Percentiles rank a stretch among this genome's conserved stretches.
phyloP scores from a whole-genome alignment of 495 filamentous ascomycete genomes.

The Neurospora pannonica region DNA sequence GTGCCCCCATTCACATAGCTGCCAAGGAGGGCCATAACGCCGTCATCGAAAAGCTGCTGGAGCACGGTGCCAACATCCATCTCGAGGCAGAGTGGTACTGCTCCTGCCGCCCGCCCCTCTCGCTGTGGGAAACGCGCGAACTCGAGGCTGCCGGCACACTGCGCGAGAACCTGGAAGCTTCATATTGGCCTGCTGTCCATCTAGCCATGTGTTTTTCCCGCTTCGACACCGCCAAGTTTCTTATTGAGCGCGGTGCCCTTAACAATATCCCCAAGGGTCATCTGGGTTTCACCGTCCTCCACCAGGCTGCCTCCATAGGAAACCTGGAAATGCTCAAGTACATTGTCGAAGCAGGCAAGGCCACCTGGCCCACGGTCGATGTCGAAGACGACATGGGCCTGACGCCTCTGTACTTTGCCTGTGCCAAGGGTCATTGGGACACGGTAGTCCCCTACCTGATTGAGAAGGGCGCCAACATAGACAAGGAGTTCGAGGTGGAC shows the following conservation, averaged over 20 bases:
- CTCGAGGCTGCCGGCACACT: neutral
- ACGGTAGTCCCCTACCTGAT: neutral
- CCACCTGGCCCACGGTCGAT: neutral
- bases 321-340: neutral
- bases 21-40: constrained; percentile 18
- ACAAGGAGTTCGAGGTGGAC: neutral
- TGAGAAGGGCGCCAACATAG: constrained; percentile 1
- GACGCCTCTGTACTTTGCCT: constrained; percentile 5
- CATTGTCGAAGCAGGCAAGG: neutral
- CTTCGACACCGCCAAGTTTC: constrained; percentile 1
- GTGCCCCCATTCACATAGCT: neutral
- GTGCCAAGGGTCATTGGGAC: neutral
- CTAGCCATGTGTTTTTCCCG: constrained; percentile 7
- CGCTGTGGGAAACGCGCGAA: neutral
- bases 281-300: neutral
- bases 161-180: neutral
- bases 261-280: neutral
- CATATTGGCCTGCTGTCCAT: constrained; percentile 6
- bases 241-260: constrained; percentile 2
- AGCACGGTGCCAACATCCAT: constrained; percentile 18
- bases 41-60: constrained; percentile 21
- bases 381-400: constrained; percentile 1
- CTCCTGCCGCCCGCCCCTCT: neutral
- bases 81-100: neutral
- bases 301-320: constrained; percentile 3